A percentile compares a stretch with the other conserved stretches of the same genome.
Evolutionary conservation across 108 stramenopile species (phyloP).

Genomic region (Stephanodiscus minutulus): DNA sequence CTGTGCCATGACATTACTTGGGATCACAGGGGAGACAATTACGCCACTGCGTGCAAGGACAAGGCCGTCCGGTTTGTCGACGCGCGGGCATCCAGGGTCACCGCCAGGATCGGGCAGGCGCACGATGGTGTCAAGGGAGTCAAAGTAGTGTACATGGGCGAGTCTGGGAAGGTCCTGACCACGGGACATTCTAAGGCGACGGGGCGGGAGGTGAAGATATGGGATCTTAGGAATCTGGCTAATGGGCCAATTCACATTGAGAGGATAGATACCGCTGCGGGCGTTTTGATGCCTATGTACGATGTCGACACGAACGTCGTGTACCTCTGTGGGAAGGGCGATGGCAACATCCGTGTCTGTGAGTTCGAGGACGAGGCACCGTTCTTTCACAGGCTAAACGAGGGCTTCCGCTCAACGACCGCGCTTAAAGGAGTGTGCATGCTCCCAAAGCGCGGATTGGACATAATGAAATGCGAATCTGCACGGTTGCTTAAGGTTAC

Average conservation of each 20-base stretch:
- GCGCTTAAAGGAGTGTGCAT: conserved; percentile 97
- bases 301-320: conserved; percentile 92
- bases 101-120: conserved; percentile 60
- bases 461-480: conserved; percentile 95
- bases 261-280: conserved; percentile 96
- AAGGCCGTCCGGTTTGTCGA: conserved; percentile 93
- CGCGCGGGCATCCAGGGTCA: conserved; percentile 65
- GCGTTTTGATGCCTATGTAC: conserved; percentile 96
- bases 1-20: conserved; percentile 96
- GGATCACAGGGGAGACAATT: conserved; percentile 90
- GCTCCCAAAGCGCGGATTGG: conserved; percentile 94
- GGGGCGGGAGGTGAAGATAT: conserved; percentile 97
- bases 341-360: conserved; percentile 97
- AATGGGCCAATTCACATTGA: conserved; percentile 70
- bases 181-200: conserved; percentile 92
- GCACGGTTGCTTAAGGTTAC: conserved; percentile 95
- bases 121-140: conserved; percentile 94
- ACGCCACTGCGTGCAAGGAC: conserved; percentile 94
- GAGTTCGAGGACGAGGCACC: conserved; percentile 94
- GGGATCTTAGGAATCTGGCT: conserved; percentile 89
- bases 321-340: conserved; percentile 98
- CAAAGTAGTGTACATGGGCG: conserved; percentile 89
- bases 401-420: conserved; percentile 92
- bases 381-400: conserved; percentile 81
- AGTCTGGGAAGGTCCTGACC: conserved; percentile 87